Conservation (phyloP, 176 grass and related monocot genomes). For the Thinopyrum elongatum region DNA sequence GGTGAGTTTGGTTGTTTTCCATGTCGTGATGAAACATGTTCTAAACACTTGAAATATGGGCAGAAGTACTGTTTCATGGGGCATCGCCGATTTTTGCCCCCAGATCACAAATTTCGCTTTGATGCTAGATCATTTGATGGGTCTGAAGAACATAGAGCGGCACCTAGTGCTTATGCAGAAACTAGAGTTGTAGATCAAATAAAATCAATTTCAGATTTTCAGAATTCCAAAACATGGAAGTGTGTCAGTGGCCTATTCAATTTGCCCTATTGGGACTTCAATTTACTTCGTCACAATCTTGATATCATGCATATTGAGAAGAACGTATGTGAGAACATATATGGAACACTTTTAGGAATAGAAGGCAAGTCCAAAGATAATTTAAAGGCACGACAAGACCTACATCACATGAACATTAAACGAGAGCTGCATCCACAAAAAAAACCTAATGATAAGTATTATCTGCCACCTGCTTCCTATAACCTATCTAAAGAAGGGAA, state of each 20-base stretch:
- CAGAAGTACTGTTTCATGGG: too few relatives aligned
- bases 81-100: too few relatives aligned
- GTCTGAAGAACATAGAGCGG: too few relatives aligned
- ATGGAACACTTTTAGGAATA: background rate
- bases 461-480: constrained; percentile 11
- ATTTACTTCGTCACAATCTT: too few relatives aligned
- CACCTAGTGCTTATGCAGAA: background rate
- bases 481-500: background rate
- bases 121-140: too few relatives aligned
- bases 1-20: too few relatives aligned
- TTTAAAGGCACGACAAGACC: background rate
- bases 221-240: background rate
- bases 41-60: too few relatives aligned
- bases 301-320: too few relatives aligned
- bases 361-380: constrained; percentile 1
- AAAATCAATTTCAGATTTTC: background rate
- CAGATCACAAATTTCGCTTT: too few relatives aligned
- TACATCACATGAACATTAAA: background rate
- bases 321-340: too few relatives aligned
- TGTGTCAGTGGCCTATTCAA: background rate
- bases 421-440: background rate
- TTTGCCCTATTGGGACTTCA: background rate
- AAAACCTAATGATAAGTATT: constrained; percentile 4
- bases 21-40: too few relatives aligned
- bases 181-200: background rate